phyloP scores from a whole-genome alignment of 208 protist genomes.

The Novymonas esmeraldas region DNA sequence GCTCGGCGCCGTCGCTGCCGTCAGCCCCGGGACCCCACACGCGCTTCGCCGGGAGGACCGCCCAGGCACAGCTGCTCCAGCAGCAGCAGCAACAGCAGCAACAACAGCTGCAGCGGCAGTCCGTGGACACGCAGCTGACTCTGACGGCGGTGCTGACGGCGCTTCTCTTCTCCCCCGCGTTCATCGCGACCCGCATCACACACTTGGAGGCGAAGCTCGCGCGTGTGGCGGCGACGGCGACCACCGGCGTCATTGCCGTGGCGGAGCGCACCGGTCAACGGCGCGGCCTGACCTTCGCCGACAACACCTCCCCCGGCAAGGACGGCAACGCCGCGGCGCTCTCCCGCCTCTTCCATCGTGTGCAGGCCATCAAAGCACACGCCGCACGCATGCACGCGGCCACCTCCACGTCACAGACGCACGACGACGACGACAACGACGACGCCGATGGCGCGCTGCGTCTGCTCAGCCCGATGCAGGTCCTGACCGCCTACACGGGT shows the following conservation, averaged over 20 bases:
- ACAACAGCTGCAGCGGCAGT: not conserved
- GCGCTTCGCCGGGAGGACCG: not conserved
- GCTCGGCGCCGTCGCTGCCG: not conserved
- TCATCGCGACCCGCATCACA: slow-evolving; percentile 21
- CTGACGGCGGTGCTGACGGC: slow-evolving; percentile 23
- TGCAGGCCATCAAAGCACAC: slow-evolving; percentile 31
- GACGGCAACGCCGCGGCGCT: slow-evolving; percentile 8
- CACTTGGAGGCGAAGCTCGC: slow-evolving; percentile 26
- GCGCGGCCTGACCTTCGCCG: not conserved
- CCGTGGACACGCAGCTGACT: slow-evolving; percentile 15
- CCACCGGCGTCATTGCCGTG: not conserved
- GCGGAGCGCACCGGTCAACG: not conserved
- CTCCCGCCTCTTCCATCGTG: slow-evolving; percentile 28
- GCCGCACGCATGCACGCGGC: slow-evolving; percentile 18
- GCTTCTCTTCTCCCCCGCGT: slow-evolving; percentile 28
- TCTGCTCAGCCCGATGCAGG: slow-evolving; percentile 4
- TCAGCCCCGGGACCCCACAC: not conserved
- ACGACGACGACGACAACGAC: not conserved
- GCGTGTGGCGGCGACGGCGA: slow-evolving; percentile 4
- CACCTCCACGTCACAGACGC: no score
- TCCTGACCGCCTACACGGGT: slow-evolving; percentile 10
- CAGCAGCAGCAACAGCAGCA: slow-evolving; percentile 6
- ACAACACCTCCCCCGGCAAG: not conserved
- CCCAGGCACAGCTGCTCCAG: not conserved
- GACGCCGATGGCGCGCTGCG: not conserved